Percentiles rank a stretch among this genome's conserved stretches.
Conservation (phyloP, 2,329 filamentous ascomycete species). For the Talaromyces sp. region DNA sequence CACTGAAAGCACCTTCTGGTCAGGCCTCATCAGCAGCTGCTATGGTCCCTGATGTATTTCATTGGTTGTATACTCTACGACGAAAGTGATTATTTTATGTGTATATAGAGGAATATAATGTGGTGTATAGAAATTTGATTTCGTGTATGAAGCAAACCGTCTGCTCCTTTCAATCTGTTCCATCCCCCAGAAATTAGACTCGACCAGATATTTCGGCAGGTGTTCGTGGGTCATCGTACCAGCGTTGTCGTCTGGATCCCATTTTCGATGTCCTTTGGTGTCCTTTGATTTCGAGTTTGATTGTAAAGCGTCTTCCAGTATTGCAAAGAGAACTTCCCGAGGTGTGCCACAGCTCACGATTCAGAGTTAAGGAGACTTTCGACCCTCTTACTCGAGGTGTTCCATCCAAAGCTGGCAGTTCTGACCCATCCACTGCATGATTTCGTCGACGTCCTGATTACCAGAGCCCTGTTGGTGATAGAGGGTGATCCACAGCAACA, state of each 20-base stretch:
- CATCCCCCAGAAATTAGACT: not conserved
- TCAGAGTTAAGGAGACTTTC: not conserved
- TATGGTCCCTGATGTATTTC: constrained; percentile 32
- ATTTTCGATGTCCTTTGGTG: not conserved
- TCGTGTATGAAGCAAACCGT: not conserved
- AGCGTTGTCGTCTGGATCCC: not conserved
- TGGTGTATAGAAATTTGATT: not conserved
- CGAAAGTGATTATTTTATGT: constrained; percentile 10
- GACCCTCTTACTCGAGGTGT: not conserved
- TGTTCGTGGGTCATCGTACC: not conserved
- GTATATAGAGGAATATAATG: not conserved
- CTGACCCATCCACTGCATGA: not conserved
- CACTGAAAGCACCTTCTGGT: constrained; percentile 32
- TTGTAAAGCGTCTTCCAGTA: not conserved
- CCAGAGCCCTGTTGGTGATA: not conserved
- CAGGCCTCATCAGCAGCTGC: constrained; percentile 25
- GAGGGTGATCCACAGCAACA: not conserved
- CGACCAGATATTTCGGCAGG: not conserved
- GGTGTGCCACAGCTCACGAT: not conserved
- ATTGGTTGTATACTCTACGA: constrained; percentile 34
- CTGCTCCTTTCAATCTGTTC: not conserved
- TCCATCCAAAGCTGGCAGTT: constrained; percentile 1
- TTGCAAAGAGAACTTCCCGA: not conserved
- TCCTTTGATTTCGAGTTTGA: not conserved
- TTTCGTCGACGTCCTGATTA: not conserved